Percentiles rank a stretch among this genome's conserved stretches.
Conservation (phyloP, 257 asterid species). For the Knoxia roxburghii region DNA sequence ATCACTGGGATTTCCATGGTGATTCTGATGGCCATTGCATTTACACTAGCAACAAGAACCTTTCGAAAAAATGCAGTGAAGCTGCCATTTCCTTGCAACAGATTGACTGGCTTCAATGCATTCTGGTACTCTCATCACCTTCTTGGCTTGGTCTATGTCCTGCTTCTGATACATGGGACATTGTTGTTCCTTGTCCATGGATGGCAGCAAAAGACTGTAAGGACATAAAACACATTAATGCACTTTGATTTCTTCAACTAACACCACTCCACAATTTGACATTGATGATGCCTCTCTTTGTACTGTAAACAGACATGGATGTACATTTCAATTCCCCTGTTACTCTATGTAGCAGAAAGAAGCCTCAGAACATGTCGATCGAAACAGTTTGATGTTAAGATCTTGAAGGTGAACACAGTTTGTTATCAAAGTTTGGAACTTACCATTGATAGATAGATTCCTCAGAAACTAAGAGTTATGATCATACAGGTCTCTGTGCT, state of each 20-base stretch:
- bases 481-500: slow-evolving; percentile 71
- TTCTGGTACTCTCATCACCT: slow-evolving; percentile 98
- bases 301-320: slow-evolving; percentile 74
- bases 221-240: not conserved
- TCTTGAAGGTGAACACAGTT: slow-evolving; percentile 63
- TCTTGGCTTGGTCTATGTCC: slow-evolving; percentile 63
- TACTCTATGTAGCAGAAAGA: slow-evolving; percentile 73
- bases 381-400: slow-evolving; percentile 66
- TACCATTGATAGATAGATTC: too few species aligned
- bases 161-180: slow-evolving; percentile 67
- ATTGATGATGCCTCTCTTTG: not conserved
- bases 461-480: slow-evolving; percentile 4
- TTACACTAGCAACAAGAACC: slow-evolving; percentile 64
- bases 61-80: slow-evolving; percentile 60
- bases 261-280: slow-evolving; percentile 9
- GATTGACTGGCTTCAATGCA: slow-evolving; percentile 82
- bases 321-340: slow-evolving; percentile 69
- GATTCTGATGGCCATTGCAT: slow-evolving; percentile 49
- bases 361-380: slow-evolving; percentile 77
- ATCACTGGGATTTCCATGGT: slow-evolving; percentile 68
- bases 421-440: not conserved
- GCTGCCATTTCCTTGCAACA: slow-evolving; percentile 64
- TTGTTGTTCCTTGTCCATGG: slow-evolving; percentile 62
- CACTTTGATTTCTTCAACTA: not conserved
- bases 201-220: slow-evolving; percentile 80